Evolutionary conservation across 768 basidiomycete genomes (phyloP).

Genomic region (Russula virescens): DNA sequence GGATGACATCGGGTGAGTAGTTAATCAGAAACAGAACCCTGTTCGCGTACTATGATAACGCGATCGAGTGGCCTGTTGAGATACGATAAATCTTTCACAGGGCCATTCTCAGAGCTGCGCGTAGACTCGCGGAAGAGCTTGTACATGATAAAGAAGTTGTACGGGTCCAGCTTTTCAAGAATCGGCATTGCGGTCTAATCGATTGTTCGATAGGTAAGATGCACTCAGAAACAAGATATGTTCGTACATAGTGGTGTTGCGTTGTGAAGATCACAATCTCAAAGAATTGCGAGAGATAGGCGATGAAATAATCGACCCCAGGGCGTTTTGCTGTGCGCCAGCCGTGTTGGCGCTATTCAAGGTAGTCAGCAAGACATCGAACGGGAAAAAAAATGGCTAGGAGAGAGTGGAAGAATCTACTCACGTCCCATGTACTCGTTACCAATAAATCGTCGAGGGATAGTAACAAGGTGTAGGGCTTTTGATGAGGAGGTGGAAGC

Average conservation of each 20-base stretch:
- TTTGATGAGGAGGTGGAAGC: conserved; percentile 72
- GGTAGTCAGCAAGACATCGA: not conserved
- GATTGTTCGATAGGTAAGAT: not conserved
- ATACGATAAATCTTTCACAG: conserved; percentile 94
- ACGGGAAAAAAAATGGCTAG: not conserved
- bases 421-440: conserved; percentile 91
- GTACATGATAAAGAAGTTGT: conserved; percentile 83
- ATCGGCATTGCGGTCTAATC: conserved; percentile 79
- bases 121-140: conserved; percentile 92
- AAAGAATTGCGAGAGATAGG: conserved; percentile 95
- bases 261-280: conserved; percentile 95
- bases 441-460: conserved; percentile 91
- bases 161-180: conserved; percentile 91
- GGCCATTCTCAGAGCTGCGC: conserved; percentile 69
- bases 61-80: conserved; percentile 57
- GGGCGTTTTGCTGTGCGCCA: conserved; percentile 98
- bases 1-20: conserved; percentile 60
- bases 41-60: conserved; percentile 11
- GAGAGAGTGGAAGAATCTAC: conserved; percentile 33
- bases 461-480: conserved; percentile 87
- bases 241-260: conserved; percentile 77
- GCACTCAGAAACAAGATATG: conserved; percentile 1
- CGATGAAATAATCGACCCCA: conserved; percentile 97
- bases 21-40: not conserved
- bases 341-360: conserved; percentile 72